Evolutionary conservation across 2,329 filamentous ascomycete genomes (phyloP).

Genomic region (Phaeosphaeria sp.): DNA sequence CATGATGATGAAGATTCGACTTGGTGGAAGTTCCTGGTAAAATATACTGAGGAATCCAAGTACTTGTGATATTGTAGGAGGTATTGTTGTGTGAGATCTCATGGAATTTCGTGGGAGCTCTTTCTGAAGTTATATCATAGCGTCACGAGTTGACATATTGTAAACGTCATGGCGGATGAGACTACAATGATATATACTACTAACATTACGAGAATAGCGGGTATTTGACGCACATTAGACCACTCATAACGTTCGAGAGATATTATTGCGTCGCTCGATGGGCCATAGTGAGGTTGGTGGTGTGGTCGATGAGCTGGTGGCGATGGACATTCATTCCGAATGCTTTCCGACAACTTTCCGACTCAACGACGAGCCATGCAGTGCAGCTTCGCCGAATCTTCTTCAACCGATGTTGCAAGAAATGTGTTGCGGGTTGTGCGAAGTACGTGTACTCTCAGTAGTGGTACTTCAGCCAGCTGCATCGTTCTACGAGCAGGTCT

Average conservation of each 20-base stretch:
- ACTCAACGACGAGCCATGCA: neutral
- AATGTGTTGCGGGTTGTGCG: too few relatives aligned
- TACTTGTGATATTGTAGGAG: neutral
- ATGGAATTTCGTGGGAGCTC: neutral
- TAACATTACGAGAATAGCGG: neutral
- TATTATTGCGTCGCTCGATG: neutral
- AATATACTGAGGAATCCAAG: neutral
- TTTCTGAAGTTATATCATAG: conserved; percentile 7
- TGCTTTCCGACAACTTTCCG: neutral
- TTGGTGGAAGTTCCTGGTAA: neutral
- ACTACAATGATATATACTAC: neutral
- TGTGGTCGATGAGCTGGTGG: neutral
- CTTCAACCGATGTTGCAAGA: too few relatives aligned
- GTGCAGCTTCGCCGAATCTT: too few relatives aligned
- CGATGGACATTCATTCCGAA: neutral
- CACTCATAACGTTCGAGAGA: neutral
- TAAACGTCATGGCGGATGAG: conserved; percentile 17
- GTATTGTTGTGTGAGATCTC: neutral
- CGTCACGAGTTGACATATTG: conserved; percentile 22
- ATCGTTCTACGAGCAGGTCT: too few relatives aligned
- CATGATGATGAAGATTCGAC: conserved; percentile 19
- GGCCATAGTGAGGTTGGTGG: neutral
- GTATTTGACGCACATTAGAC: neutral
- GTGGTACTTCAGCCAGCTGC: too few relatives aligned
- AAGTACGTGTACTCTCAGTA: too few relatives aligned